A percentile compares a stretch with the other conserved stretches of the same genome.
phyloP scores from a whole-genome alignment of 176 grass and related monocot genomes.

The Ensete ventricosum region DNA sequence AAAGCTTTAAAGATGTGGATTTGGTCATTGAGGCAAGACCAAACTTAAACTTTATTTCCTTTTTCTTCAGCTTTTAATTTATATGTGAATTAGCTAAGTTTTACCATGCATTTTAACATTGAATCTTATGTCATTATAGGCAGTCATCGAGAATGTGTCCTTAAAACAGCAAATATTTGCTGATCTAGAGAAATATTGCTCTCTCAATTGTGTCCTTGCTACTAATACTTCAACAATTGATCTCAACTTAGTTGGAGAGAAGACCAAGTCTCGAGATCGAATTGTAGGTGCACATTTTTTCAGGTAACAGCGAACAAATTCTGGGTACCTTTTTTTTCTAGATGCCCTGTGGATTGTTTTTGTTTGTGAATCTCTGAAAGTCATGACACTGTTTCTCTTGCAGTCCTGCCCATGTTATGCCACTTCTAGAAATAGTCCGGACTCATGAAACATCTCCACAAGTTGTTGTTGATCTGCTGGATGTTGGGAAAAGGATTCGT shows the following conservation, averaged over 20 bases:
- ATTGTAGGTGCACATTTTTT: constrained; percentile 96
- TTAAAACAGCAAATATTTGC: constrained; percentile 95
- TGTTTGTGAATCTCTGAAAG: constrained; percentile 24
- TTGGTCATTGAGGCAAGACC: constrained; percentile 12
- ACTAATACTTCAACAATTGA: constrained; percentile 98
- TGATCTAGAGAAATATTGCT: constrained; percentile 83
- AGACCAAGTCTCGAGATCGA: constrained; percentile 61
- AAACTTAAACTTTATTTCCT: not conserved
- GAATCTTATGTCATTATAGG: constrained; percentile 33
- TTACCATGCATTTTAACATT: constrained; percentile 10
- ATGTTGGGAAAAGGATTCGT: constrained; percentile 86
- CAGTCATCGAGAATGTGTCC: constrained; percentile 90
- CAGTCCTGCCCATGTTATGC: constrained; percentile 94
- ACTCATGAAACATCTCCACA: constrained; percentile 71
- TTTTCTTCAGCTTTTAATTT: not conserved
- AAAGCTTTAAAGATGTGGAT: constrained; percentile 16
- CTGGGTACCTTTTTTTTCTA: constrained; percentile 4
- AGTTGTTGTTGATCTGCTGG: constrained; percentile 75
- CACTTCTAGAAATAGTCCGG: constrained; percentile 86
- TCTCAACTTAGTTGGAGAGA: constrained; percentile 91
- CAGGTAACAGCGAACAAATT: constrained; percentile 42
- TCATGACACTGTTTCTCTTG: not conserved
- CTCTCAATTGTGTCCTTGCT: constrained; percentile 71
- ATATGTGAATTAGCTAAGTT: not conserved
- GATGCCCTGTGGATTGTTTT: constrained; percentile 14